A percentile compares a stretch with the other conserved stretches of the same genome.
Evolutionary conservation across 148 eudicot genomes (phyloP).

Genomic region (Agrostemma githago): DNA sequence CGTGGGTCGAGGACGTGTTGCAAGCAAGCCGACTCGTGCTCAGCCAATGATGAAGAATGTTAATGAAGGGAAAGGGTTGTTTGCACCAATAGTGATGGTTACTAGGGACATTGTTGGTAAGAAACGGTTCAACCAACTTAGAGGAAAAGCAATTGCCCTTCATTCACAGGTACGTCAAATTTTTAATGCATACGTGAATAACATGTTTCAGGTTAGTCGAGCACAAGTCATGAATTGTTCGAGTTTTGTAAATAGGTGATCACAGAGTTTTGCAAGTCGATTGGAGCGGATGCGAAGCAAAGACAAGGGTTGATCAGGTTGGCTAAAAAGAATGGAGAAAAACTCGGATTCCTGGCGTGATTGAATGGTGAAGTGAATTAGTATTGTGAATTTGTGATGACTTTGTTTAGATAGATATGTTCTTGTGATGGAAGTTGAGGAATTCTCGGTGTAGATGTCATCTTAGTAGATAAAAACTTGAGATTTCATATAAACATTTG

Average conservation of each 20-base stretch:
- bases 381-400: background rate
- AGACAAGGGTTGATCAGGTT: conserved; percentile 83
- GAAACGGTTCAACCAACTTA: conserved; percentile 85
- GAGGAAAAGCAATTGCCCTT: conserved; percentile 95
- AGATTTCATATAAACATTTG: background rate
- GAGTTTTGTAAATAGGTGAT: conserved; percentile 50
- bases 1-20: conserved; percentile 29
- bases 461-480: conserved; percentile 20
- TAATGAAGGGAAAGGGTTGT: conserved; percentile 89
- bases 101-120: conserved; percentile 68
- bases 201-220: background rate
- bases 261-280: conserved; percentile 91
- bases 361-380: background rate
- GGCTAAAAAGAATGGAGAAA: conserved; percentile 94
- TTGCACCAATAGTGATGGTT: conserved; percentile 75
- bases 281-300: conserved; percentile 92
- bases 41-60: conserved; percentile 77
- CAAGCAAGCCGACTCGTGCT: conserved; percentile 40
- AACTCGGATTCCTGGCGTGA: conserved; percentile 78
- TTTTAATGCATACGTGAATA: background rate
- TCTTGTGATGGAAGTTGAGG: background rate
- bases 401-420: conserved; percentile 16
- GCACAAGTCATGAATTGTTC: background rate
- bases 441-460: conserved; percentile 17
- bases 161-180: conserved; percentile 71